phyloP scores from a whole-genome alignment of 2,329 filamentous ascomycete genomes.

The Fusarium sp. region DNA sequence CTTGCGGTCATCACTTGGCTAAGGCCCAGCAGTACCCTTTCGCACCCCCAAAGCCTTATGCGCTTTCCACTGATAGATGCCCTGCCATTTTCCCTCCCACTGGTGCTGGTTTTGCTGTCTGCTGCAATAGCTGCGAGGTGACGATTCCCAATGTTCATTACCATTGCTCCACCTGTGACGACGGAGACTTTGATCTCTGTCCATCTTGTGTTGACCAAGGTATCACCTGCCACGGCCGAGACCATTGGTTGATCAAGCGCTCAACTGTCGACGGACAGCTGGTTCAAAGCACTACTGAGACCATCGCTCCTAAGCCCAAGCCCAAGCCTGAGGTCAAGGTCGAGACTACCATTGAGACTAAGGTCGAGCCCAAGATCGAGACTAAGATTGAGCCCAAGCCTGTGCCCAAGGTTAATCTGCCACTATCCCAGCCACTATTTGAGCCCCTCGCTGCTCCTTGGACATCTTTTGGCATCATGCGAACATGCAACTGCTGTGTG shows the following conservation, averaged over 20 bases:
- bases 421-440: constrained; percentile 39
- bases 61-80: constrained; percentile 2
- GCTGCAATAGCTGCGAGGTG: constrained; percentile 91
- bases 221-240: constrained; percentile 80
- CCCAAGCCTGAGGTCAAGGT: constrained; percentile 45
- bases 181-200: constrained; percentile 96
- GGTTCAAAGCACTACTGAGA: constrained; percentile 88
- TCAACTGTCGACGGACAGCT: constrained; percentile 83
- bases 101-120: constrained; percentile 78
- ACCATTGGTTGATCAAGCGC: constrained; percentile 96
- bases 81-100: constrained; percentile 30
- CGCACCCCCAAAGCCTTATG: constrained; percentile 9
- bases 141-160: constrained; percentile 88
- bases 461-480: constrained; percentile 57
- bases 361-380: constrained; percentile 44
- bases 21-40: constrained; percentile 21
- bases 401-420: constrained; percentile 25
- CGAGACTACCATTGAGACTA: constrained; percentile 40
- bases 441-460: constrained; percentile 42
- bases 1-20: constrained; percentile 3
- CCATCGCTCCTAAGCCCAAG: constrained; percentile 74
- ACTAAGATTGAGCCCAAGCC: constrained; percentile 20
- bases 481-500: constrained; percentile 79
- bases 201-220: constrained; percentile 81
- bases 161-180: constrained; percentile 94